phyloP scores from a whole-genome alignment of 2,329 filamentous ascomycete species.

The Diaporthe caulivora region DNA sequence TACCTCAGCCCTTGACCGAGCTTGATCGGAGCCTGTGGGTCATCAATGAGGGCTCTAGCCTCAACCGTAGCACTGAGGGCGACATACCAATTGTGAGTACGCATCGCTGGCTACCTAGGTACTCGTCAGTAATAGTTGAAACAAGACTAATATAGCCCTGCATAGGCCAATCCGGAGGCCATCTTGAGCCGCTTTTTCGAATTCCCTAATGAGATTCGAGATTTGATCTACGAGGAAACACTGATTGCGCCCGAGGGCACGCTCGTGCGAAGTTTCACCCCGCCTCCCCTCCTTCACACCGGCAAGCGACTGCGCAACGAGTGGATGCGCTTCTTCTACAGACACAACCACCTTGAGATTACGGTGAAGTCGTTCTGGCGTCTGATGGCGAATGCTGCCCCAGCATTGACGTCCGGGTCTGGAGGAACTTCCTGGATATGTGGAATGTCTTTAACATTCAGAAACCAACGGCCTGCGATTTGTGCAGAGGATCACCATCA shows the following conservation, averaged over 20 bases:
- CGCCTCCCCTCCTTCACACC: neutral
- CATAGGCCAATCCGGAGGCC: neutral
- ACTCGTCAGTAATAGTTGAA: neutral
- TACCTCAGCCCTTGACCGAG: neutral
- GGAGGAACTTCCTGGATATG: neutral
- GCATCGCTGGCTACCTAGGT: neutral
- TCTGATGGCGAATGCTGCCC: neutral
- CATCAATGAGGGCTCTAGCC: too few relatives aligned
- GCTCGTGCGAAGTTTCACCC: neutral
- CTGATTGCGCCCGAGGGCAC: neutral
- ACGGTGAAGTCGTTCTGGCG: neutral
- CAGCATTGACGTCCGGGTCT: neutral
- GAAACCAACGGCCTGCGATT: neutral
- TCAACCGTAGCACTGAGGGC: neutral
- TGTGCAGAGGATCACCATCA: neutral
- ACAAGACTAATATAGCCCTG: neutral
- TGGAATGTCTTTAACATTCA: neutral
- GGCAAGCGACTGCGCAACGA: neutral
- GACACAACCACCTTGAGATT: neutral
- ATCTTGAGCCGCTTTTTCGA: neutral
- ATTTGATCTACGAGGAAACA: neutral
- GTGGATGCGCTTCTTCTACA: neutral
- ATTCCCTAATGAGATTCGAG: neutral
- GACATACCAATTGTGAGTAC: neutral
- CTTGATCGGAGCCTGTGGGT: too few relatives aligned